phyloP scores from a whole-genome alignment of 805 yeast genomes.

The Kazachstania bromeliacearum region DNA sequence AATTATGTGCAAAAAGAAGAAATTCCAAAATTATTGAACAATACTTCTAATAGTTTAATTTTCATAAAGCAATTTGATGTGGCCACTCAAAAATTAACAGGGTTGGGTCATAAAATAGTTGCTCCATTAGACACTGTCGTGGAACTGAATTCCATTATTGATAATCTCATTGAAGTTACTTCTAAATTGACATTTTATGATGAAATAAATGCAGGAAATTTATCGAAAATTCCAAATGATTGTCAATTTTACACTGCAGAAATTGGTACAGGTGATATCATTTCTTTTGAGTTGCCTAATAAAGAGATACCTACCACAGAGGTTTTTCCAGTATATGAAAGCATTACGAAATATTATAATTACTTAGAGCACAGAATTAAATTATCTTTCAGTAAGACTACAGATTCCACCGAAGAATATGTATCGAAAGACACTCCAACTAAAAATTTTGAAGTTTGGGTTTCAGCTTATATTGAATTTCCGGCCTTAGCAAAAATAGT shows the following conservation, averaged over 20 bases:
- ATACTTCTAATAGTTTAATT: slow-evolving; percentile 20
- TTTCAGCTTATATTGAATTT: slow-evolving; percentile 51
- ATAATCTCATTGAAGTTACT: not conserved
- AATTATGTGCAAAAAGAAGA: slow-evolving; percentile 5
- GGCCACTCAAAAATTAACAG: slow-evolving; percentile 43
- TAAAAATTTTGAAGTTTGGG: slow-evolving; percentile 51
- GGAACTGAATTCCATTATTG: slow-evolving; percentile 28
- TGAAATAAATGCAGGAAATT: slow-evolving; percentile 47
- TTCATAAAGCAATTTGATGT: slow-evolving; percentile 65
- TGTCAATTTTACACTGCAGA: slow-evolving; percentile 47
- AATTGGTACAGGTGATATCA: slow-evolving; percentile 58
- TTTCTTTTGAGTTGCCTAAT: slow-evolving; percentile 27
- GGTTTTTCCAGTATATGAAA: slow-evolving; percentile 28
- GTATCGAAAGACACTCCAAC: slow-evolving; percentile 12
- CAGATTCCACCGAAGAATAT: slow-evolving; percentile 22
- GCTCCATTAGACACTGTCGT: slow-evolving; percentile 38
- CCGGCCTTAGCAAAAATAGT: slow-evolving; percentile 52
- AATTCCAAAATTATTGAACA: slow-evolving; percentile 8
- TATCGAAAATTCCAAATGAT: slow-evolving; percentile 22
- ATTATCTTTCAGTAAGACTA: slow-evolving; percentile 34
- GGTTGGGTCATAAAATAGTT: slow-evolving; percentile 52
- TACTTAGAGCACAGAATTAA: slow-evolving; percentile 54
- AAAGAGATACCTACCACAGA: slow-evolving; percentile 6
- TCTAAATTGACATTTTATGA: slow-evolving; percentile 35
- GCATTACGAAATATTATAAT: slow-evolving; percentile 39